These are phyloP conservation scores for Marasmius fiardii DNA, from an alignment of 1,284 basidiomycete species.

Conservation along the genomic window DNA sequence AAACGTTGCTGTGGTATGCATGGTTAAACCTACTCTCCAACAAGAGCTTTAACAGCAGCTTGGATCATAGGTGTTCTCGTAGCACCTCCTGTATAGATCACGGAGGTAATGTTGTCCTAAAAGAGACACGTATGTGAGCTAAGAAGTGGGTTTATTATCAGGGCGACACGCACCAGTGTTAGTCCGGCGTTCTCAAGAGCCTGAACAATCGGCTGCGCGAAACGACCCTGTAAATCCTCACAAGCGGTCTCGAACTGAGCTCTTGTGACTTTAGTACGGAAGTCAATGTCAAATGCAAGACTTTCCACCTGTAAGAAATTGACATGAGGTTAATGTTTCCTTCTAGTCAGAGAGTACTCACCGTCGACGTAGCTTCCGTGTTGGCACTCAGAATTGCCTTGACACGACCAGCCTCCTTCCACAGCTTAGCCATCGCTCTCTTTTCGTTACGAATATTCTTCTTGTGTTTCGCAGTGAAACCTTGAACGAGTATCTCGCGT, in stretches of 20 bases:
- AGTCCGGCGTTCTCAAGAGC: slow-evolving; percentile 73
- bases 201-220: slow-evolving; percentile 73
- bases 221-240: slow-evolving; percentile 59
- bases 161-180: slow-evolving; percentile 44
- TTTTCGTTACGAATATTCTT: slow-evolving; percentile 70
- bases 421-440: slow-evolving; percentile 88
- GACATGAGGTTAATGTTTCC: slow-evolving; percentile 9
- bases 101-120: slow-evolving; percentile 77
- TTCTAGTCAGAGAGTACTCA: slow-evolving; percentile 35
- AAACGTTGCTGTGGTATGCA: not conserved
- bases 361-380: slow-evolving; percentile 68
- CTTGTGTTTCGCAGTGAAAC: slow-evolving; percentile 71
- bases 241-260: slow-evolving; percentile 75
- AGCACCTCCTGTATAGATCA: slow-evolving; percentile 89
- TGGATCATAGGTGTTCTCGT: slow-evolving; percentile 94
- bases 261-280: slow-evolving; percentile 75
- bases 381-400: slow-evolving; percentile 96
- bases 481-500: slow-evolving; percentile 76
- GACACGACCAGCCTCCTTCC: slow-evolving; percentile 90
- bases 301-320: slow-evolving; percentile 75
- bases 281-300: slow-evolving; percentile 88
- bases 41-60: slow-evolving; percentile 68
- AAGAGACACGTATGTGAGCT: not conserved
- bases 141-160: not conserved
- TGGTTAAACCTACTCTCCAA: slow-evolving; percentile 61